These are phyloP conservation scores for Volvox reticuliferus DNA, from an alignment of 139 green algal genomes.

Conservation along the genomic window DNA sequence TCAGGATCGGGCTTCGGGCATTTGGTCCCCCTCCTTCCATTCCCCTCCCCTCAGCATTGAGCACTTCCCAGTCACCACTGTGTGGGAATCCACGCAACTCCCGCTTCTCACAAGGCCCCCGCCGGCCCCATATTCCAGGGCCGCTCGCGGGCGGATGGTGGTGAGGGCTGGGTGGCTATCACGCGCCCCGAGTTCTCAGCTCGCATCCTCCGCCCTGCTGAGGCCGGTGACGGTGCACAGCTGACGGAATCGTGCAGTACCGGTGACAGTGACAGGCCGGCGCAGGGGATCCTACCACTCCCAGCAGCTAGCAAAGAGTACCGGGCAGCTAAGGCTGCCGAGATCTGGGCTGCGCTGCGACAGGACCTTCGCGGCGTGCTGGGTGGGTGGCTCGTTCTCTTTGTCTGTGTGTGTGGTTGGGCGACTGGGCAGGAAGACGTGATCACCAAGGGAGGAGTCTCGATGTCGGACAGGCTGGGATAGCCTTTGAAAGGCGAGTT, in stretches of 20 bases:
- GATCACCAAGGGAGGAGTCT: too few species aligned
- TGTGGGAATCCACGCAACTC: too few species aligned
- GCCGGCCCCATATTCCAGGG: conserved; percentile 34
- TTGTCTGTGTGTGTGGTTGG: too few species aligned
- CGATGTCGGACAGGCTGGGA: too few species aligned
- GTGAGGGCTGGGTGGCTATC: conserved; percentile 50
- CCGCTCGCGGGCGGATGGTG: conserved; percentile 41
- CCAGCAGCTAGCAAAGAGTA: conserved; percentile 23
- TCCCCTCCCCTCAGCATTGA: too few species aligned
- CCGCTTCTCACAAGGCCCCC: background rate
- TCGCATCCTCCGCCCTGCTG: background rate
- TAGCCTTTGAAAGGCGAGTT: too few species aligned
- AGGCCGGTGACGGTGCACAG: background rate
- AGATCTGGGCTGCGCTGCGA: conserved; percentile 22
- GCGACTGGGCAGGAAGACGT: too few species aligned
- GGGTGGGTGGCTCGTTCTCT: background rate
- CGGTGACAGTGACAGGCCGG: background rate
- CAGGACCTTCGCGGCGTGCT: background rate
- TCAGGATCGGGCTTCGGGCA: too few species aligned
- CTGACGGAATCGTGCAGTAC: too few species aligned
- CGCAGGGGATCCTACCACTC: conserved; percentile 3
- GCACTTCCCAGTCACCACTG: too few species aligned
- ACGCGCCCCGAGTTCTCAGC: conserved; percentile 44
- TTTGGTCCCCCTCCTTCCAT: too few species aligned
- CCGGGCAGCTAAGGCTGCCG: background rate